Evolutionary conservation across 257 asterid genomes (phyloP).

Genomic region (Nicotiana attenuata): DNA sequence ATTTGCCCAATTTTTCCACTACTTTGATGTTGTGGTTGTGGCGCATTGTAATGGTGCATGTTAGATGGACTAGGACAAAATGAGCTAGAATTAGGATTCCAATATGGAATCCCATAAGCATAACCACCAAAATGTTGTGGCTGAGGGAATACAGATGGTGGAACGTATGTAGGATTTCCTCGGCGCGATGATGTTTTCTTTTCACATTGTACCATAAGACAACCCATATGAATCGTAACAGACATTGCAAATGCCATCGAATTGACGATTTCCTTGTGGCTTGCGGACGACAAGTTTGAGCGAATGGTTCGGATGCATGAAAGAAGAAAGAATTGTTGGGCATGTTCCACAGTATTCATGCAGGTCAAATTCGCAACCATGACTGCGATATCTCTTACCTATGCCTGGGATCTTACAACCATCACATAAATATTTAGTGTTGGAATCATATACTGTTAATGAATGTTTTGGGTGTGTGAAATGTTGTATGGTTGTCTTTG

Average conservation of each 20-base stretch:
- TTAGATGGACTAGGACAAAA: too few species aligned
- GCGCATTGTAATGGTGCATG: too few species aligned
- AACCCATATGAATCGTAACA: slow-evolving; percentile 38
- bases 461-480: slow-evolving; percentile 38
- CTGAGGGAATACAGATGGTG: neutral
- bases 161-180: slow-evolving; percentile 11
- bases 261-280: too few species aligned
- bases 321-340: slow-evolving; percentile 21
- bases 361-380: slow-evolving; percentile 37
- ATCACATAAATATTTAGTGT: slow-evolving; percentile 24
- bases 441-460: neutral
- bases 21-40: too few species aligned
- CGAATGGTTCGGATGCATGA: too few species aligned
- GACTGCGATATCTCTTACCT: slow-evolving; percentile 36
- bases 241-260: too few species aligned
- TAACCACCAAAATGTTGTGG: slow-evolving; percentile 22
- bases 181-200: slow-evolving; percentile 6
- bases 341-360: slow-evolving; percentile 50
- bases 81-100: neutral
- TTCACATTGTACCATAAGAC: slow-evolving; percentile 26
- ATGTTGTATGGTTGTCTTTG: slow-evolving; percentile 22
- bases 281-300: too few species aligned
- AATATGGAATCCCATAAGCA: slow-evolving; percentile 17
- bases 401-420: slow-evolving; percentile 37
- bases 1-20: neutral